Conservation (phyloP, 805 yeast genomes). For the Blastobotrys terrestris region DNA sequence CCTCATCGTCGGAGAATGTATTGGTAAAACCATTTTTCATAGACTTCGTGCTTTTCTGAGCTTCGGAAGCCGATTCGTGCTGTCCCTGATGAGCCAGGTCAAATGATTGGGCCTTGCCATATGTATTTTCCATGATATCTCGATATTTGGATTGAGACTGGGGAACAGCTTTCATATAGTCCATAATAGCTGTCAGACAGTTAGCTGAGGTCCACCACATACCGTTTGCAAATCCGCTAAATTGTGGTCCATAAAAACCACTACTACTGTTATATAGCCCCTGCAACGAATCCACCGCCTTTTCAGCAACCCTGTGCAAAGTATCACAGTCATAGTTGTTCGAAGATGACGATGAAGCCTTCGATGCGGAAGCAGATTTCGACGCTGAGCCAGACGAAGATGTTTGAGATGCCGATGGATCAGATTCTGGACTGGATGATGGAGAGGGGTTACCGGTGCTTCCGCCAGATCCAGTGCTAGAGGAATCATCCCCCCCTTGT, state of each 20-base stretch:
- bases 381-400: too few relatives aligned
- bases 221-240: conserved; percentile 1
- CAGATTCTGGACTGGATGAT: too few relatives aligned
- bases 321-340: background rate
- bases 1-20: conserved; percentile 14
- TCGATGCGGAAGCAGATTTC: background rate
- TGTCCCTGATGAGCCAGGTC: background rate
- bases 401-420: too few relatives aligned
- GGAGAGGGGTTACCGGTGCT: too few relatives aligned
- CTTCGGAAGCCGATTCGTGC: background rate
- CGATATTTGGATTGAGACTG: background rate
- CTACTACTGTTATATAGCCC: background rate
- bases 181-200: background rate
- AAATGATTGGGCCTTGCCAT: conserved; percentile 1
- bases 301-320: background rate
- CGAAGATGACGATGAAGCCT: background rate
- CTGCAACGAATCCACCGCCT: background rate
- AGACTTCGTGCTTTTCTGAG: conserved; percentile 5
- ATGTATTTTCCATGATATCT: conserved; percentile 1
- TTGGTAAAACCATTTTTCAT: conserved; percentile 9
- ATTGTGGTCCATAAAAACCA: conserved; percentile 2
- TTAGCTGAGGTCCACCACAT: conserved; percentile 13
- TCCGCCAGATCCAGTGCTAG: too few relatives aligned
- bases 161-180: background rate
- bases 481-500: too few relatives aligned